Percentiles rank a stretch among this genome's conserved stretches.
phyloP scores from a whole-genome alignment of 345 rosid species.

The Ceriops zippeliana region DNA sequence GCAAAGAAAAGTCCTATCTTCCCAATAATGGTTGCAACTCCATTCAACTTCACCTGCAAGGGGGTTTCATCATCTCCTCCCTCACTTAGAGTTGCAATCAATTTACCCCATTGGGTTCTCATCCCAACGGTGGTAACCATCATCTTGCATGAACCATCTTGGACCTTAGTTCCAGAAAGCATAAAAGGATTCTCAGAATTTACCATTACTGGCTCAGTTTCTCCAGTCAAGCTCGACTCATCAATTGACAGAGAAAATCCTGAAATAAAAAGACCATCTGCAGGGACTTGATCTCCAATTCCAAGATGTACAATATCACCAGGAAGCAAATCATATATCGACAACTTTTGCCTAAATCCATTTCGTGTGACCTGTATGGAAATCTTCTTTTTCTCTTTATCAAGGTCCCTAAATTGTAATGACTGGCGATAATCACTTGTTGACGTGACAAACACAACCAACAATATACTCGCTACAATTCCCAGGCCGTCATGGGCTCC shows the following conservation, averaged over 20 bases:
- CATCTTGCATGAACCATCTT: constrained; percentile 95
- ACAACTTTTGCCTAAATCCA: constrained; percentile 80
- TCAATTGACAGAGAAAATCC: constrained; percentile 85
- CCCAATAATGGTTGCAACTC: constrained; percentile 89
- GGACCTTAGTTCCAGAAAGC: constrained; percentile 89
- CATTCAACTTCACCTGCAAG: constrained; percentile 85
- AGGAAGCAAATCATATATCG: constrained; percentile 77
- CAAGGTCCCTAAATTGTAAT: constrained; percentile 78
- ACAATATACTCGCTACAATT: constrained; percentile 77
- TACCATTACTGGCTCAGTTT: constrained; percentile 79
- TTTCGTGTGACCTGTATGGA: constrained; percentile 71
- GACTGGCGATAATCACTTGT: constrained; percentile 88
- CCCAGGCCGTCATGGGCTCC: constrained; percentile 96
- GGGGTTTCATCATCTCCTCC: constrained; percentile 98
- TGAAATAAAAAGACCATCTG: constrained; percentile 84
- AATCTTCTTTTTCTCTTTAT: constrained; percentile 91
- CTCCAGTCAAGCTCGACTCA: constrained; percentile 89
- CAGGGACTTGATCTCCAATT: constrained; percentile 92
- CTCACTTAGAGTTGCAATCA: constrained; percentile 90
- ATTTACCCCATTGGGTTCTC: constrained; percentile 97
- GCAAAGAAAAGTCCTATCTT: constrained; percentile 84
- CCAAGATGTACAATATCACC: constrained; percentile 89
- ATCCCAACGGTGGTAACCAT: constrained; percentile 83
- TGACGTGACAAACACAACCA: constrained; percentile 87
- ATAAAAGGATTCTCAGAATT: constrained; percentile 62